These are phyloP conservation scores for Nitzschia putrida DNA, from an alignment of 108 stramenopile species.

Conservation along the genomic window DNA sequence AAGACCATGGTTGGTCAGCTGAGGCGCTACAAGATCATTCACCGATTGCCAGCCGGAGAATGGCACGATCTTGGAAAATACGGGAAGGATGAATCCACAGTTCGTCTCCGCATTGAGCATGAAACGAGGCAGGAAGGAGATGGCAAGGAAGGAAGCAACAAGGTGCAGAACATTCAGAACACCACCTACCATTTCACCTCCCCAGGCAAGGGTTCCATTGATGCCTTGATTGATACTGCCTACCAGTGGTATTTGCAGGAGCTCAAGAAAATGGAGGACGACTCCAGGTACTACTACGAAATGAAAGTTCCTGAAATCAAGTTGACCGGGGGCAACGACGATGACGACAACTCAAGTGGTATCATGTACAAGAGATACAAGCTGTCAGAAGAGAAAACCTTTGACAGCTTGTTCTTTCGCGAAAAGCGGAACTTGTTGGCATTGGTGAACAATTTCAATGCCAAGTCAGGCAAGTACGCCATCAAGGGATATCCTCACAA, in stretches of 20 bases:
- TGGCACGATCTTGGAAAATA: conserved; percentile 42
- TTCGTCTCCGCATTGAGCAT: conserved; percentile 22
- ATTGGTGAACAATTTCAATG: conserved; percentile 50
- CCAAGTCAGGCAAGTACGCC: conserved; percentile 66
- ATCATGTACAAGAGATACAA: conserved; percentile 62
- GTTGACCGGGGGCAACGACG: conserved; percentile 5
- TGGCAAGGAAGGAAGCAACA: conserved; percentile 16
- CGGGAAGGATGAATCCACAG: conserved; percentile 12
- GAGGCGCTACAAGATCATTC: conserved; percentile 41
- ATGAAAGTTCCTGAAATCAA: conserved; percentile 37
- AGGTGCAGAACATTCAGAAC: neutral
- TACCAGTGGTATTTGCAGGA: conserved; percentile 50
- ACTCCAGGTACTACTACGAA: conserved; percentile 56
- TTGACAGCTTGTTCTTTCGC: conserved; percentile 71
- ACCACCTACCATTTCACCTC: conserved; percentile 34
- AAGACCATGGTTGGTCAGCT: conserved; percentile 37
- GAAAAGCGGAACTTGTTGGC: conserved; percentile 59
- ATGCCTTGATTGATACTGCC: conserved; percentile 49
- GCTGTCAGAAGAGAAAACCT: conserved; percentile 74
- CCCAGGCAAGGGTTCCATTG: conserved; percentile 34
- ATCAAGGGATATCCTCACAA: conserved; percentile 84
- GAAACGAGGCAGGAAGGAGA: conserved; percentile 22
- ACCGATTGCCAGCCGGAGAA: conserved; percentile 29
- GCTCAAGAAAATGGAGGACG: conserved; percentile 44
- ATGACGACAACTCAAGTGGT: conserved; percentile 20